Evolutionary conservation across 1,139 yeast genomes (phyloP).

Genomic region (Meyerozyma guilliermondii): DNA sequence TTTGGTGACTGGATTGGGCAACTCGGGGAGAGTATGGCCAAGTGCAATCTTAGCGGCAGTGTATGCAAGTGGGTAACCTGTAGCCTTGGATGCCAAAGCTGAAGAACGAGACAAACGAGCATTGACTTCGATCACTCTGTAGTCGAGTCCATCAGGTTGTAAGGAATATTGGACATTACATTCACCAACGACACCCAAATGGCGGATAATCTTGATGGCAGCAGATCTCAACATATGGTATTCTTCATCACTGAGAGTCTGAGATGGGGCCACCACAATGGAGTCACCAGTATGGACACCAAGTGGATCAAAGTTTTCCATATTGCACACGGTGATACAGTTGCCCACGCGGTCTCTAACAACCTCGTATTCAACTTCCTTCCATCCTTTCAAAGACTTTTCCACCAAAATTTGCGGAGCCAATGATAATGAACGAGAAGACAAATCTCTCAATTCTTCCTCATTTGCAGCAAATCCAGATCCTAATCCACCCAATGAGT

Average conservation of each 20-base stretch:
- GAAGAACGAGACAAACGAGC: slow-evolving; percentile 97
- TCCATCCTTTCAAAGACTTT: slow-evolving; percentile 97
- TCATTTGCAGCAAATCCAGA: slow-evolving; percentile 91
- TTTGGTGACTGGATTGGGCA: slow-evolving; percentile 94
- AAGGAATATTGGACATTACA: slow-evolving; percentile 97
- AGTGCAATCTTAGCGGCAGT: slow-evolving; percentile 97
- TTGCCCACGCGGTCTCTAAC: slow-evolving; percentile 95
- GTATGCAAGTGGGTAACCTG: slow-evolving; percentile 97
- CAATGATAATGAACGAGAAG: slow-evolving; percentile 81
- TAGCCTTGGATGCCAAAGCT: slow-evolving; percentile 96
- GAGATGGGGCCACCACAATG: slow-evolving; percentile 97
- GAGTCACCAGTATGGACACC: slow-evolving; percentile 99
- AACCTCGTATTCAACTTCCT: slow-evolving; percentile 97
- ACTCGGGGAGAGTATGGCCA: slow-evolving; percentile 90
- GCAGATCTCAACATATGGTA: slow-evolving; percentile 97
- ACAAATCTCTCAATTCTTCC: slow-evolving; percentile 76
- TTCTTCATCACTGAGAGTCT: slow-evolving; percentile 93
- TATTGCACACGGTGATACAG: slow-evolving; percentile 98
- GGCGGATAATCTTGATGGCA: slow-evolving; percentile 95
- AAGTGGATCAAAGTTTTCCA: slow-evolving; percentile 98
- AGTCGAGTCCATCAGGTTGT: slow-evolving; percentile 92
- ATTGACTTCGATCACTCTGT: slow-evolving; percentile 94
- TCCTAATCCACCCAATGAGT: slow-evolving; percentile 96
- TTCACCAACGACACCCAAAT: slow-evolving; percentile 97
- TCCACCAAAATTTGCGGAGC: slow-evolving; percentile 96